Evolutionary conservation across 257 asterid species (phyloP).

Genomic region (Ligustrum vulgare): DNA sequence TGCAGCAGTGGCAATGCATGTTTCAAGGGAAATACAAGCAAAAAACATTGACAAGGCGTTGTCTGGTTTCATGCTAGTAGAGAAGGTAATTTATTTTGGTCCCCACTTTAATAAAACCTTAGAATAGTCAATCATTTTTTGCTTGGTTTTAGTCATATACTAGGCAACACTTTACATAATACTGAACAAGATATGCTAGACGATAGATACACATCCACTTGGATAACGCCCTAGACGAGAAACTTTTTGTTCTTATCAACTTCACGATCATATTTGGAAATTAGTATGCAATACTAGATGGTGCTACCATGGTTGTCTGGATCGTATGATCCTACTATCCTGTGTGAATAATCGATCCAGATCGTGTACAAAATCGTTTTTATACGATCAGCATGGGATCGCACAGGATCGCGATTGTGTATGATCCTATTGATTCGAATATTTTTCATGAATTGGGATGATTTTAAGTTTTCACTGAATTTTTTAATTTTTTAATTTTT

Average conservation of each 20-base stretch:
- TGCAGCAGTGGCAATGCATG: constrained; percentile 68
- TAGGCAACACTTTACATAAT: not conserved
- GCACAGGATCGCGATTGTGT: no score
- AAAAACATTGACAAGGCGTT: constrained; percentile 49
- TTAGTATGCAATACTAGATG: not conserved
- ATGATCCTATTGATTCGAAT: no score
- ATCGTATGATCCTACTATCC: no score
- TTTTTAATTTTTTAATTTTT: no score
- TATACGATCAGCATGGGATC: no score
- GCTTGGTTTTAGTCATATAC: not conserved
- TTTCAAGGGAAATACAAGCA: constrained; percentile 41
- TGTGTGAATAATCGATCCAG: no score
- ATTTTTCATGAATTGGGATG: no score
- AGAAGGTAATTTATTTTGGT: constrained; percentile 47
- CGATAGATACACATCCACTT: constrained; percentile 14
- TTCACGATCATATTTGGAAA: not conserved
- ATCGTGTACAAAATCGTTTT: no score
- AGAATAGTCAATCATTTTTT: constrained; percentile 7
- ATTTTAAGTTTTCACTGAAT: no score
- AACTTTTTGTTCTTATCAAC: not conserved
- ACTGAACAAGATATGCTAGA: not conserved
- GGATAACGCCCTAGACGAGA: not conserved
- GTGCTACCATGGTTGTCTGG: no score
- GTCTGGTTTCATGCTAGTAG: constrained; percentile 42
- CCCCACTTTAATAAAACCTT: constrained; percentile 28